Base-by-base conservation (phyloP, 495 filamentous ascomycete genomes). In the Neohortaea acidophila region DNA sequence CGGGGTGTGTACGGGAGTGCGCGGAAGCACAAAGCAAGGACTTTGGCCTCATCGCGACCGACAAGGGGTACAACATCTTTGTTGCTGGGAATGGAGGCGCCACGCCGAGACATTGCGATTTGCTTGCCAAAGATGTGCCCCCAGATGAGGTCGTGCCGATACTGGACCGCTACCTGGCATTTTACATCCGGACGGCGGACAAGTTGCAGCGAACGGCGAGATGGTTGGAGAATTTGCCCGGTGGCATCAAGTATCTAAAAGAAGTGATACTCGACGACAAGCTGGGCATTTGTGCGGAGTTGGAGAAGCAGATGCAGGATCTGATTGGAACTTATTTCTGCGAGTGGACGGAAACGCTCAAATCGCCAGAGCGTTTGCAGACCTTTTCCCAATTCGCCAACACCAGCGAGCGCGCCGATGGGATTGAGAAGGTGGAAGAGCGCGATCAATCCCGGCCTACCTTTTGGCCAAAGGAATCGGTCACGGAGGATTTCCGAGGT, bases 1-100 rank as follows among this genome's bases (percentile, higher is more conserved):
- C 77, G 38, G 87, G 87, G 20, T 96, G 87, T 51, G 84, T 94
- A 18, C 65, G 87, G 41, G 87, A 96, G 55, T 96, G 87, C 47
- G 87, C 87, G 7, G 87, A 96, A 58, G 87, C 87, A 10, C 87
- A 93, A 54, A 92, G 81, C 54, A 94, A 94, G 54, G 86, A 94
- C 55, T 96, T 96, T 51, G 87, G 87, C 14, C 74, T 94, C 24
- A 93, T 94, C 31, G 84, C 87, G 14, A 89, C 83, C 0, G 86
- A 94, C 39, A 94, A 91, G 43, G 87, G 87, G 17, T 96, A 81
- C 69, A 96, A 94, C 57, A 76, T 96, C 55, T 92, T 84, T 52
- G 84, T 96, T 1, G 85, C 69, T 28, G 87, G 87, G 26, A 96
- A 96, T 54, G 87, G 87, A 37, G 87, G 87, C 23, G 82, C 85